Evolutionary conservation across 495 filamentous ascomycete species (phyloP).

Genomic region (Astrothelium macrocarpum): DNA sequence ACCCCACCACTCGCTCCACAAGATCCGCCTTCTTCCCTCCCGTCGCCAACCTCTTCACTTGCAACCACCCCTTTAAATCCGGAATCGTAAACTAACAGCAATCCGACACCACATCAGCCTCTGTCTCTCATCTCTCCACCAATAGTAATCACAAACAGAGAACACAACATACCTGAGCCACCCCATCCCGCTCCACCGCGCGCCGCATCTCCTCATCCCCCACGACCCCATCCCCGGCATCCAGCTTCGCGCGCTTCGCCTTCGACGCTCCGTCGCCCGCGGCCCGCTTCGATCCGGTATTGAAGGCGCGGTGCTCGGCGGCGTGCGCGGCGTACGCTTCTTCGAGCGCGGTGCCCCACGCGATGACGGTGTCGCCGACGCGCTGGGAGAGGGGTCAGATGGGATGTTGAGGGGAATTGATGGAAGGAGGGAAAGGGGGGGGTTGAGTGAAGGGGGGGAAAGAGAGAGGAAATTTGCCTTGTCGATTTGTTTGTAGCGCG

Average conservation of each 20-base stretch:
- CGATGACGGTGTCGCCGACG: constrained; percentile 62
- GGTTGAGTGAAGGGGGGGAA: not conserved
- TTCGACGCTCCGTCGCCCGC: constrained; percentile 29
- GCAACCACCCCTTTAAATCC: constrained; percentile 59
- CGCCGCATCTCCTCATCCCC: constrained; percentile 49
- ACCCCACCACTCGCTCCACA: constrained; percentile 66
- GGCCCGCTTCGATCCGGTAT: constrained; percentile 36
- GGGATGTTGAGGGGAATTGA: not conserved
- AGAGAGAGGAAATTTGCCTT: constrained; percentile 41
- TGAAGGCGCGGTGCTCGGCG: constrained; percentile 17
- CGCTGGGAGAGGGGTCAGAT: constrained; percentile 33
- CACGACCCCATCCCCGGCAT: constrained; percentile 32
- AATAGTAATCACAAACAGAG: not conserved
- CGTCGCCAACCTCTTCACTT: constrained; percentile 48
- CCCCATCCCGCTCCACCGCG: constrained; percentile 46
- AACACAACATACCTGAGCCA: constrained; percentile 42
- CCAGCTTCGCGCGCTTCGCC: constrained; percentile 42
- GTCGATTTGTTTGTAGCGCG: constrained; percentile 73
- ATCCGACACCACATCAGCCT: constrained; percentile 12
- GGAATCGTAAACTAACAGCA: constrained; percentile 48
- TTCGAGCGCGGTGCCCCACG: constrained; percentile 64
- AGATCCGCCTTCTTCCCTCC: constrained; percentile 64
- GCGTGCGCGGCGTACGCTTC: constrained; percentile 30
- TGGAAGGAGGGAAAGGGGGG: not conserved
- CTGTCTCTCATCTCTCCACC: not conserved